A percentile compares a stretch with the other conserved stretches of the same genome.
phyloP scores from a whole-genome alignment of 1,284 basidiomycete genomes.

The Sporisorium sorghi region DNA sequence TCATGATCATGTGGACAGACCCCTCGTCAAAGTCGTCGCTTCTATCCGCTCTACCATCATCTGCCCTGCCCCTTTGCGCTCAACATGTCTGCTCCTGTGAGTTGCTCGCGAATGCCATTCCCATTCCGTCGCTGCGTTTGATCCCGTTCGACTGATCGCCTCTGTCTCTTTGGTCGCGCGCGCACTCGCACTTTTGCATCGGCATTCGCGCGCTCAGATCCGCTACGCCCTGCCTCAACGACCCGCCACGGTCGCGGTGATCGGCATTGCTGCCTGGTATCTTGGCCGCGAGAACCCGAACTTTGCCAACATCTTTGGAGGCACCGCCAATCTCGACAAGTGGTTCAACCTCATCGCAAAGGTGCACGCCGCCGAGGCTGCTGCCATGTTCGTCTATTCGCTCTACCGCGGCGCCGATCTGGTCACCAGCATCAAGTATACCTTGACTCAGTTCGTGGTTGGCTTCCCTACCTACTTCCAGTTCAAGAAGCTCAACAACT shows the following conservation, averaged over 20 bases:
- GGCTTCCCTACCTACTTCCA: slow-evolving; percentile 54
- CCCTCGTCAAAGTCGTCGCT: neutral
- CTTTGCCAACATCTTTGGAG: slow-evolving; percentile 37
- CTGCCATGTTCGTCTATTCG: slow-evolving; percentile 37
- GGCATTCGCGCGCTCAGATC: slow-evolving; percentile 7
- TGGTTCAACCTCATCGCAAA: slow-evolving; percentile 26
- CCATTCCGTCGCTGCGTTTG: neutral
- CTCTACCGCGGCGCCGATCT: slow-evolving; percentile 44
- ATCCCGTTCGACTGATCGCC: neutral
- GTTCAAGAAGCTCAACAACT: slow-evolving; percentile 54
- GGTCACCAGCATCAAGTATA: slow-evolving; percentile 41
- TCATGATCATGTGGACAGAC: neutral
- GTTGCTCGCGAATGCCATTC: neutral
- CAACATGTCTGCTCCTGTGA: slow-evolving; percentile 17
- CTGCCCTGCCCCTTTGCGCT: neutral
- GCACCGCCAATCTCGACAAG: slow-evolving; percentile 35
- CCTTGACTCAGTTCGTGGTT: slow-evolving; percentile 36
- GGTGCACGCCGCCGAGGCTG: slow-evolving; percentile 37
- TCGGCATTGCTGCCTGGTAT: slow-evolving; percentile 27
- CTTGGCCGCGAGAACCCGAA: slow-evolving; percentile 36
- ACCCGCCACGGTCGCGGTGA: slow-evolving; percentile 13
- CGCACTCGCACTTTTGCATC: neutral
- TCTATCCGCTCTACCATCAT: neutral
- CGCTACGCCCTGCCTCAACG: slow-evolving; percentile 40
- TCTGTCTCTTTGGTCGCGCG: neutral